Percentiles rank a stretch among this genome's conserved stretches.
Conservation (phyloP, 73 alveolate species). For the Uronychia binucleata region DNA sequence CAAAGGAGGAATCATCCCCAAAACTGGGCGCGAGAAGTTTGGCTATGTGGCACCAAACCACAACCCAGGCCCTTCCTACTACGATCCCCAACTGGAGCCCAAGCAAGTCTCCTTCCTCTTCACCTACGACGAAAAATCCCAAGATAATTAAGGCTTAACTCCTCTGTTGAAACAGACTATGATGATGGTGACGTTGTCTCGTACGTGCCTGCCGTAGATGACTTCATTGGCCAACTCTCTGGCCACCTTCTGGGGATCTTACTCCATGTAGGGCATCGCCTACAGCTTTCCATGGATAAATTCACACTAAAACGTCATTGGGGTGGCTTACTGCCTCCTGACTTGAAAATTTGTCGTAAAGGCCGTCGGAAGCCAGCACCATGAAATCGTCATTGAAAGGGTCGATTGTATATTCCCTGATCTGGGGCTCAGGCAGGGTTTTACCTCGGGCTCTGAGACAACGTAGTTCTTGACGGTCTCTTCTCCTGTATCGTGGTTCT, state of each 20-base stretch:
- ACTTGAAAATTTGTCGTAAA: constrained; percentile 47
- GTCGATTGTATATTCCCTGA: constrained; percentile 55
- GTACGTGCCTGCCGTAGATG: constrained; percentile 15
- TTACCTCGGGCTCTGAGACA: constrained; percentile 71
- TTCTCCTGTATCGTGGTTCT: constrained; percentile 4
- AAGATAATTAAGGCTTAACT: constrained; percentile 5
- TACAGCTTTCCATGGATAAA: constrained; percentile 18
- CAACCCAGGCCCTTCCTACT: neutral
- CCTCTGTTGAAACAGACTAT: constrained; percentile 39
- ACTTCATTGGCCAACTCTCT: constrained; percentile 45
- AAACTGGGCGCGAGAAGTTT: neutral
- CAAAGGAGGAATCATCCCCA: neutral
- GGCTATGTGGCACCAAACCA: neutral
- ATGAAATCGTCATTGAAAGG: constrained; percentile 71
- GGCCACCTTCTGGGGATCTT: constrained; percentile 35
- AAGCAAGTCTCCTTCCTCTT: neutral
- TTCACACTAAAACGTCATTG: neutral
- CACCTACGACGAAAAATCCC: neutral
- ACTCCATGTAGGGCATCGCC: constrained; percentile 20
- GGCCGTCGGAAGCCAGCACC: constrained; percentile 71
- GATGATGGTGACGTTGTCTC: constrained; percentile 50
- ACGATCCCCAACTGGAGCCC: neutral
- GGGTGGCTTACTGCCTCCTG: constrained; percentile 36
- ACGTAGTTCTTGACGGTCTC: constrained; percentile 30
- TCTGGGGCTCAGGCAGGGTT: neutral